phyloP scores from a whole-genome alignment of 2,329 filamentous ascomycete genomes.

The Thyridium curvatum region DNA sequence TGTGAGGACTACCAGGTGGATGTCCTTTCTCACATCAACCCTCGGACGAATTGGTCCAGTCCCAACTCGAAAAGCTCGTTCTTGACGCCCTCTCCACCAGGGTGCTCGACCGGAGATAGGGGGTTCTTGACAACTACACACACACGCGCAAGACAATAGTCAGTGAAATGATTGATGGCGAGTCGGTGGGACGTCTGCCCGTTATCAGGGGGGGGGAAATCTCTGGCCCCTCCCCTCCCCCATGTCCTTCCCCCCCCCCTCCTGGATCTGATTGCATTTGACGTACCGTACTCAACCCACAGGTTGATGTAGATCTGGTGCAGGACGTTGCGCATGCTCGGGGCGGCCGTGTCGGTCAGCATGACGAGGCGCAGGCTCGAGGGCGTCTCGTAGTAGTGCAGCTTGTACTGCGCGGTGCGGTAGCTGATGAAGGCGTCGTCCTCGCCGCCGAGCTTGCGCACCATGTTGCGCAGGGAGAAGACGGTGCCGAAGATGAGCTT shows the following conservation, averaged over 20 bases:
- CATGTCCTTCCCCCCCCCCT: not conserved
- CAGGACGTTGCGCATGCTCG: slow-evolving; percentile 87
- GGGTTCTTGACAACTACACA: slow-evolving; percentile 68
- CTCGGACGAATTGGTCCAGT: slow-evolving; percentile 71
- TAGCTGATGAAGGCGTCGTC: slow-evolving; percentile 95
- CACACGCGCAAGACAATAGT: slow-evolving; percentile 3
- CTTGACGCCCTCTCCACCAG: slow-evolving; percentile 60
- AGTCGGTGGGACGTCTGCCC: too few relatives aligned
- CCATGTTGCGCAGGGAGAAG: slow-evolving; percentile 95
- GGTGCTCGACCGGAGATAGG: slow-evolving; percentile 61
- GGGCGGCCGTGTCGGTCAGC: slow-evolving; percentile 82
- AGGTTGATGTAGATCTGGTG: slow-evolving; percentile 99
- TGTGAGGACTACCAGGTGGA: too few relatives aligned
- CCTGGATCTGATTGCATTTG: too few relatives aligned
- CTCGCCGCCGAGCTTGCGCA: slow-evolving; percentile 85
- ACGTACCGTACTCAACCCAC: slow-evolving; percentile 87
- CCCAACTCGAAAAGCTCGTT: slow-evolving; percentile 68
- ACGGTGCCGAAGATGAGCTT: slow-evolving; percentile 97
- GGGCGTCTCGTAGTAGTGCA: slow-evolving; percentile 98
- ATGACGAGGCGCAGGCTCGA: slow-evolving; percentile 95
- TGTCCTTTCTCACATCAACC: slow-evolving; percentile 52
- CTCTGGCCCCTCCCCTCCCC: too few relatives aligned
- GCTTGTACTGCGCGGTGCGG: slow-evolving; percentile 90
- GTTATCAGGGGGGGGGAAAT: too few relatives aligned
- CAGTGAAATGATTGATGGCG: too few relatives aligned